These are phyloP conservation scores for Hamamelis virginiana DNA, from an alignment of 164 flowering plant species.

Conservation along the genomic window DNA sequence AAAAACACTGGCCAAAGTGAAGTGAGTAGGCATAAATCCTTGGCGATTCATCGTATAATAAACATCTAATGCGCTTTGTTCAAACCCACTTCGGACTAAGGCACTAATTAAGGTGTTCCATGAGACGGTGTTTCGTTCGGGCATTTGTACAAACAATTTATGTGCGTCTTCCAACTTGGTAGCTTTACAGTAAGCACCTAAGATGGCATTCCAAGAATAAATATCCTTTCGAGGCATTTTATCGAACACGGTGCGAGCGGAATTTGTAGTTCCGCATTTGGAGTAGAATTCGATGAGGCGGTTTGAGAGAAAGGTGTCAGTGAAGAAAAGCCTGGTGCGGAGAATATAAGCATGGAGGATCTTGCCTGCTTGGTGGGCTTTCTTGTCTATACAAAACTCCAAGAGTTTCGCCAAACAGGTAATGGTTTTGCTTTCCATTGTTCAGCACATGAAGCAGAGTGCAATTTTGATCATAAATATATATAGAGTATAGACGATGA, in stretches of 20 bases:
- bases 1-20: slow-evolving; percentile 75
- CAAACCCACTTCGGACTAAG: slow-evolving; percentile 40
- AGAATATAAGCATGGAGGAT: slow-evolving; percentile 56
- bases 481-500: too few species aligned
- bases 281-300: slow-evolving; percentile 67
- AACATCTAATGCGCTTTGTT: slow-evolving; percentile 41
- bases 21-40: slow-evolving; percentile 54
- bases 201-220: slow-evolving; percentile 64
- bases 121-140: slow-evolving; percentile 59
- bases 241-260: slow-evolving; percentile 49
- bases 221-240: slow-evolving; percentile 53
- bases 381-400: slow-evolving; percentile 58
- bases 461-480: too few species aligned
- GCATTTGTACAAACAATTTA: slow-evolving; percentile 59
- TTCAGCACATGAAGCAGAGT: not conserved
- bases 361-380: slow-evolving; percentile 43
- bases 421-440: slow-evolving; percentile 29
- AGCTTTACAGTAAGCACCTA: slow-evolving; percentile 41
- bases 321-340: slow-evolving; percentile 33
- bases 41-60: slow-evolving; percentile 50
- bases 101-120: slow-evolving; percentile 68
- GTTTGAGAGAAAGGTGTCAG: slow-evolving; percentile 60
- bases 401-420: slow-evolving; percentile 41
- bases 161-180: slow-evolving; percentile 36
- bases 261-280: slow-evolving; percentile 27